A percentile compares a stretch with the other conserved stretches of the same genome.
Evolutionary conservation across 1,284 basidiomycete genomes (phyloP).

Genomic region (Pseudozyma pruni): DNA sequence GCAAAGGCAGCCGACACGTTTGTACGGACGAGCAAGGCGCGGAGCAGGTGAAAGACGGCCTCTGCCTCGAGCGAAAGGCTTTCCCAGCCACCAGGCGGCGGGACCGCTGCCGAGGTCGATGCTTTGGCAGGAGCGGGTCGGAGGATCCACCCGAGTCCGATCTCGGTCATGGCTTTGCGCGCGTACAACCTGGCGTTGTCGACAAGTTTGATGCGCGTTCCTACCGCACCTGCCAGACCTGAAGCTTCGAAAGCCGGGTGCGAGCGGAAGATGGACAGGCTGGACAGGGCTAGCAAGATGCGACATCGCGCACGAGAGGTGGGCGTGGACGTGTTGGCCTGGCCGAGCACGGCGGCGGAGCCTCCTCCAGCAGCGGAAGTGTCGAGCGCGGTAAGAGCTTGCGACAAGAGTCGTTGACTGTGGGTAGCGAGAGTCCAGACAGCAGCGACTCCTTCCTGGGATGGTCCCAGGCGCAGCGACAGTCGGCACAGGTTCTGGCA

Average conservation of each 20-base stretch:
- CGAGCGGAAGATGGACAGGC: slow-evolving; percentile 42
- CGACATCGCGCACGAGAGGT: slow-evolving; percentile 44
- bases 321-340: slow-evolving; percentile 48
- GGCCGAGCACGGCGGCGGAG: slow-evolving; percentile 40
- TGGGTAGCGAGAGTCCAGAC: slow-evolving; percentile 39
- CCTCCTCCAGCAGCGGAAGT: slow-evolving; percentile 27
- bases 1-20: slow-evolving; percentile 5
- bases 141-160: slow-evolving; percentile 48
- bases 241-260: slow-evolving; percentile 29
- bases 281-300: slow-evolving; percentile 37
- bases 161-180: slow-evolving; percentile 49
- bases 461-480: slow-evolving; percentile 20
- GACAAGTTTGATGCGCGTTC: slow-evolving; percentile 34
- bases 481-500: slow-evolving; percentile 27
- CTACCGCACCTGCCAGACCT: slow-evolving; percentile 30
- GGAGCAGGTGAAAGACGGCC: slow-evolving; percentile 26
- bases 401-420: slow-evolving; percentile 40
- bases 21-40: slow-evolving; percentile 22
- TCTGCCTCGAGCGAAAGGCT: slow-evolving; percentile 43
- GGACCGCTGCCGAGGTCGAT: slow-evolving; percentile 1
- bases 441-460: slow-evolving; percentile 7
- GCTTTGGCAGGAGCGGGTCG: slow-evolving; percentile 16
- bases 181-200: slow-evolving; percentile 55
- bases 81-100: slow-evolving; percentile 48
- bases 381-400: slow-evolving; percentile 44